Conservation (phyloP, 1,139 yeast genomes). For the Saccharomycopsis crataegensis region DNA sequence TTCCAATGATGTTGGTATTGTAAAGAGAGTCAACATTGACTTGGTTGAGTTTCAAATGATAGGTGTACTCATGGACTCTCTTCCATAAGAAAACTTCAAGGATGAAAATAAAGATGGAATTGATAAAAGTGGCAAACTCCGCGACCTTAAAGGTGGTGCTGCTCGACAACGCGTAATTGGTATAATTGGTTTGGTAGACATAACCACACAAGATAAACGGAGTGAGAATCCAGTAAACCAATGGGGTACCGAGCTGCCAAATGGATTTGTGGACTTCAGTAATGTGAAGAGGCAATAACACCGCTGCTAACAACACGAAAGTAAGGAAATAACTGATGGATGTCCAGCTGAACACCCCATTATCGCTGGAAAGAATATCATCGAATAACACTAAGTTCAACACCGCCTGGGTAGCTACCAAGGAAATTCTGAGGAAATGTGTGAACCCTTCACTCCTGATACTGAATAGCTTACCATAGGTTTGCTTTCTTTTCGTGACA, state of each 20-base stretch:
- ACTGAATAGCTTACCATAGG: conserved; percentile 23
- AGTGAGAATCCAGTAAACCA: conserved; percentile 39
- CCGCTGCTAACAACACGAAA: conserved; percentile 20
- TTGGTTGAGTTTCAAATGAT: conserved; percentile 7
- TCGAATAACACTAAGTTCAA: conserved; percentile 24
- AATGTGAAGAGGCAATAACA: conserved; percentile 36
- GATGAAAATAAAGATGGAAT: conserved; percentile 24
- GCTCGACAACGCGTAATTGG: conserved; percentile 24
- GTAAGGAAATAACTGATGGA: conserved; percentile 24
- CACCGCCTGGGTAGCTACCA: conserved; percentile 29
- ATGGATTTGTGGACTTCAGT: conserved; percentile 32
- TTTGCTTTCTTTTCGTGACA: conserved; percentile 20
- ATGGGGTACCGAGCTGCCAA: conserved; percentile 31
- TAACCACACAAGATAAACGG: conserved; percentile 25
- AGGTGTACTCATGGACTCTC: conserved; percentile 27
- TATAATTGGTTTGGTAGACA: conserved; percentile 30
- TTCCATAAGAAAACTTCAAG: conserved; percentile 31
- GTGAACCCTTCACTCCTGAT: conserved; percentile 30
- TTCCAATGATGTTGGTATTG: conserved; percentile 7
- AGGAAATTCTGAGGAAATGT: conserved; percentile 29
- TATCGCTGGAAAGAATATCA: conserved; percentile 26
- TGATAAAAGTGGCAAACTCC: neutral
- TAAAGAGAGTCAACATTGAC: conserved; percentile 9
- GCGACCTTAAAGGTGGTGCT: conserved; percentile 9
- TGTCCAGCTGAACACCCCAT: conserved; percentile 17